These are phyloP conservation scores for Bryoglossum gracile DNA, from an alignment of 495 filamentous ascomycete species.

Conservation along the genomic window DNA sequence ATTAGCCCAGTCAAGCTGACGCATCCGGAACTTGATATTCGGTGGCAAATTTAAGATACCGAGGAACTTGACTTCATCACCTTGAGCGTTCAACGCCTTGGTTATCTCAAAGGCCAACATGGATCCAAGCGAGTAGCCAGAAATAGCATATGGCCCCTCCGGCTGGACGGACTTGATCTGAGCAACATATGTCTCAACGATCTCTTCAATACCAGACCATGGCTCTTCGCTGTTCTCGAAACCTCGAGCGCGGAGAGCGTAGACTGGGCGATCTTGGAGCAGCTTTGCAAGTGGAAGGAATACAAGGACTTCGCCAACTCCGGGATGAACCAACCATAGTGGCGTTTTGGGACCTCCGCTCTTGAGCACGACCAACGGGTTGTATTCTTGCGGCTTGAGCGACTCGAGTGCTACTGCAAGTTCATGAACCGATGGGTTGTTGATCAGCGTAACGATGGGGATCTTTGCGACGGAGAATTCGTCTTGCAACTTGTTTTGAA, in stretches of 20 bases:
- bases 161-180: conserved; percentile 41
- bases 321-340: conserved; percentile 51
- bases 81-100: conserved; percentile 35
- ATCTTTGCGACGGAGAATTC: conserved; percentile 22
- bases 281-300: conserved; percentile 43
- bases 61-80: conserved; percentile 27
- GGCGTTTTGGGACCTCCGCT: conserved; percentile 38
- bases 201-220: conserved; percentile 4
- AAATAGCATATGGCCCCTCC: conserved; percentile 47
- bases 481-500: conserved; percentile 24
- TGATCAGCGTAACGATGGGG: conserved; percentile 35
- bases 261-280: conserved; percentile 41
- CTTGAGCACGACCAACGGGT: conserved; percentile 38
- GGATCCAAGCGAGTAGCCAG: conserved; percentile 45
- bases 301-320: conserved; percentile 48
- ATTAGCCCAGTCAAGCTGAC: conserved; percentile 37
- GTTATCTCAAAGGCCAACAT: conserved; percentile 49
- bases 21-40: conserved; percentile 46
- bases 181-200: conserved; percentile 31
- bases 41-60: conserved; percentile 40
- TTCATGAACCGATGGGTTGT: conserved; percentile 30
- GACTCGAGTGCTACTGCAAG: conserved; percentile 27
- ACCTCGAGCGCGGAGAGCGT: conserved; percentile 46
- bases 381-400: conserved; percentile 28
- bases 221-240: conserved; percentile 29